Conservation (phyloP, 345 rosid genomes). For the Sisymbrium altissimum region DNA sequence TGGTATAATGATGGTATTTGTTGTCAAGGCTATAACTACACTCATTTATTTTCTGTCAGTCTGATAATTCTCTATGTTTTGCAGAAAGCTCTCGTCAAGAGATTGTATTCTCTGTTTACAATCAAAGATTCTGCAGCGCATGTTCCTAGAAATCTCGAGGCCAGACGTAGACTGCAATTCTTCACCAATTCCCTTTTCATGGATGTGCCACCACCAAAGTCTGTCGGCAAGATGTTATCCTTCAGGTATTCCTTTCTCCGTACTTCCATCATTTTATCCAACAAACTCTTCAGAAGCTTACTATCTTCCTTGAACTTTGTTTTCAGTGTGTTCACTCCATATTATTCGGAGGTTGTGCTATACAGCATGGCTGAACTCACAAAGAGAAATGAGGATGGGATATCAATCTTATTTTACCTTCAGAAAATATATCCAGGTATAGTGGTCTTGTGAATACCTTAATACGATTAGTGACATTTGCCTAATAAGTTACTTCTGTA, state of each 20-base stretch:
- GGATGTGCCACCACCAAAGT: constrained; percentile 74
- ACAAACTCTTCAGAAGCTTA: constrained; percentile 19
- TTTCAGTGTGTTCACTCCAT: constrained; percentile 96
- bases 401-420: constrained; percentile 91
- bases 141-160: constrained; percentile 90
- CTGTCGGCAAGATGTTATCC: constrained; percentile 74
- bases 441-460: background rate
- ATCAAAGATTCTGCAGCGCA: constrained; percentile 90
- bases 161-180: constrained; percentile 83
- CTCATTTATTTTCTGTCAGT: constrained; percentile 3
- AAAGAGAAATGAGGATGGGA: constrained; percentile 94
- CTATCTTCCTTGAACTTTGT: constrained; percentile 18
- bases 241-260: constrained; percentile 56
- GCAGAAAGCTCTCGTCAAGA: constrained; percentile 75
- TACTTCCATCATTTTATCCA: constrained; percentile 6
- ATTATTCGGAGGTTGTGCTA: constrained; percentile 92
- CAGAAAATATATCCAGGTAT: constrained; percentile 99
- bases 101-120: constrained; percentile 76
- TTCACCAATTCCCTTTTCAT: constrained; percentile 96
- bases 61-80: constrained; percentile 27
- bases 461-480: constrained; percentile 5
- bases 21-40: constrained; percentile 12
- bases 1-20: constrained; percentile 48
- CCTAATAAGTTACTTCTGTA: background rate
- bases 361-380: constrained; percentile 88